Evolutionary conservation across 768 basidiomycete species (phyloP), one percentile per base, ranked within the genome.

Genomic region (Suillus variegatus): DNA sequence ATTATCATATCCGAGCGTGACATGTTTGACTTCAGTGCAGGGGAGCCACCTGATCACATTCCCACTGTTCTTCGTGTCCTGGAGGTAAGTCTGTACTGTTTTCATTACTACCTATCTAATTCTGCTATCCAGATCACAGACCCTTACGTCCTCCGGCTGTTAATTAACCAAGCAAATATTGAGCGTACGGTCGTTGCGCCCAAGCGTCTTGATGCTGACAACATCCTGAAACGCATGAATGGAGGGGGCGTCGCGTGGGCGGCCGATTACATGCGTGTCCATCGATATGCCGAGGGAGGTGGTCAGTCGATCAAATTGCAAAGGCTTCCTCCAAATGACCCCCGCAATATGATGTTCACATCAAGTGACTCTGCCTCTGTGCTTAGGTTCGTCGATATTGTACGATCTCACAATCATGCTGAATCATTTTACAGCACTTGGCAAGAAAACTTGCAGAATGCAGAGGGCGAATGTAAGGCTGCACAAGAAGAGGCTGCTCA

Each of bases 51-150:
- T 2, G 72, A 72, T 22, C 65, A 83, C 25, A 82, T 89, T 61
- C 79, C 87, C 4, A 98, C 96, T 7, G 85, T 96, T 32, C 81
- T 97, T 32, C 89, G 94, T 32, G 90, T 90, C 20, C 83, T 98
- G 9, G 87, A 91, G 35, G 97, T 95, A 67, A 9, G 86, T 77
- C 47, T 55, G 25, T 63, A 6, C 14, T 10, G 35, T 10, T 32
- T 22, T 10, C 6, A 43, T 16, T 60, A n/a, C 20, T 63, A 47
- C 36, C 20, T 14, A 18, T 67, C 16, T 66, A 55, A 52, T 6
- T 32, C 41, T 14, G 22, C 22, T 28, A 41, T n/a, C 28, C 69
- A 98, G 95, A 82, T 97, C 66, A 82, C 85, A 16, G 82, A 97
- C 68, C 84, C 84, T 43, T 88, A 87, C 65, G 91, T 96, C 2